Evolutionary conservation across 495 filamentous ascomycete species (phyloP), one percentile per base, ranked within the genome.

Genomic region (Xylaria telfairii): DNA sequence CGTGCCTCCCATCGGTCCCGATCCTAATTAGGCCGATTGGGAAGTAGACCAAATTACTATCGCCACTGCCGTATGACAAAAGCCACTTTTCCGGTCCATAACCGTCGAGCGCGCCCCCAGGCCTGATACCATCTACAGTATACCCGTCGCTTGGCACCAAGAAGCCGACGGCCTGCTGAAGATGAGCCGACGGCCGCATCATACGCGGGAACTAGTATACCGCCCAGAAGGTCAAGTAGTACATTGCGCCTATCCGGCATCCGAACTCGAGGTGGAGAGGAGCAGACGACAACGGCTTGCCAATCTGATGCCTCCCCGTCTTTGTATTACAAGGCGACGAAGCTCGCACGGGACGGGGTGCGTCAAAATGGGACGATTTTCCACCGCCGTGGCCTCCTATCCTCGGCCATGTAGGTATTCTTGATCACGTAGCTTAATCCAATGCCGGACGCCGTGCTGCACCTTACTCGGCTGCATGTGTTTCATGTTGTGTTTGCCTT

Each of bases 251-350:
- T 28, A 64, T 47, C 5, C 24, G 24, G 24, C 3, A 44, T 5
- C 21, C 63, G 44, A 37, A 32, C 13, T 4, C 41, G 37, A 47
- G 17, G 53, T 32, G 51, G 26, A 13, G 17, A 19, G 47, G 9
- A 9, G 17, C 32, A 37, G 51, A 54, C 24, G n/a, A 39, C 24
- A 24, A 42, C 64, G 47, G 21, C 34, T 57, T 56, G 24, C 24
- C 51, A 28, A 54, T 54, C 39, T 4, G 19, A 68, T 28, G 28
- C 41, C 17, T 46, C 53, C 30, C 63, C 41, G 39, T 60, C 28
- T 49, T 37, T 51, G 42, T 49, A 44, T 39, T 17, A 46, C 56
- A 62, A 61, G 44, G 44, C 56, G 42, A 61, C 30, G 32, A 30
- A 41, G 44, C 44, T 44, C 24, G 54, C 44, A 49, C 30, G 51